Percentiles rank a stretch among this genome's conserved stretches.
phyloP scores from a whole-genome alignment of 2,329 filamentous ascomycete species.

The Mariannaea elegans region DNA sequence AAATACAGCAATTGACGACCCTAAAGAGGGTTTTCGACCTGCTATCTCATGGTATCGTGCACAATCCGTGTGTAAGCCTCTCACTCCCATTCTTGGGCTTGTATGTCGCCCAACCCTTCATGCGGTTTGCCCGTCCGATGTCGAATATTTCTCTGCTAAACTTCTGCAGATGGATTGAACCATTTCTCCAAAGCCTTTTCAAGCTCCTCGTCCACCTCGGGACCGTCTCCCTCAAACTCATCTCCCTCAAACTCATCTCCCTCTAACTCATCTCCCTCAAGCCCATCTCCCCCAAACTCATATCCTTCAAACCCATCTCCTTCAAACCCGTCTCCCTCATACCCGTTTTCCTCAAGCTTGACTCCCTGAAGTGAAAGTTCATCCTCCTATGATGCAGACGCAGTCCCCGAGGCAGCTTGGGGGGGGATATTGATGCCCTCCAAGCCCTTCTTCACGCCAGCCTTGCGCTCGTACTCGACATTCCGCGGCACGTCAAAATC shows the following conservation, averaged over 20 bases:
- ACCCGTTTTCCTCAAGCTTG: background rate
- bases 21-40: background rate
- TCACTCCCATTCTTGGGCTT: background rate
- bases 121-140: too few relatives aligned
- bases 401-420: slow-evolving; percentile 24
- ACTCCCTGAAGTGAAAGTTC: background rate
- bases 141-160: too few relatives aligned
- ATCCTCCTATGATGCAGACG: slow-evolving; percentile 25
- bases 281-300: background rate
- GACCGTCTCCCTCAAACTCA: background rate
- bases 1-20: too few relatives aligned
- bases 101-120: too few relatives aligned
- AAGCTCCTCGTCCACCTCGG: too few relatives aligned
- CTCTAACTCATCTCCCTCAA: background rate
- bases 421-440: slow-evolving; percentile 48
- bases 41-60: slow-evolving; percentile 5
- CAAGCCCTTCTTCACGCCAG: slow-evolving; percentile 43
- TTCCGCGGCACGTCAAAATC: slow-evolving; percentile 56
- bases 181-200: too few relatives aligned
- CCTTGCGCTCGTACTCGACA: slow-evolving; percentile 53
- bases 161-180: too few relatives aligned
- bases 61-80: background rate
- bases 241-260: background rate
- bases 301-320: background rate
- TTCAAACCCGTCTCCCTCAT: background rate